Evolutionary conservation across 139 green algal species (phyloP).

Genomic region (Coelastrella sp.): DNA sequence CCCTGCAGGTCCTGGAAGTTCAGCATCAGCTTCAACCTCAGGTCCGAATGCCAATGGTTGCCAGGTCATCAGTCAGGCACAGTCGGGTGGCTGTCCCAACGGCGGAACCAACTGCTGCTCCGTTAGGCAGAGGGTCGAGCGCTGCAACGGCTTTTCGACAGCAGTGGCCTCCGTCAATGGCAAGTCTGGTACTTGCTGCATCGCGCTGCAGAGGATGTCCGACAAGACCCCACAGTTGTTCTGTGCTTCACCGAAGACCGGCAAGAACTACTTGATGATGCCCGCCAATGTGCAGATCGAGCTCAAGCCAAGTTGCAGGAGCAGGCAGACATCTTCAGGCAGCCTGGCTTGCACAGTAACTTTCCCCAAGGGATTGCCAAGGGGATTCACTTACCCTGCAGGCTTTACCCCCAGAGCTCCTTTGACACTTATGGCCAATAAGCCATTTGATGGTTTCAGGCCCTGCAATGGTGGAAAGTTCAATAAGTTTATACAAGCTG

Average conservation of each 20-base stretch:
- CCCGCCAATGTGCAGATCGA: neutral
- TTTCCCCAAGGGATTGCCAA: constrained; percentile 16
- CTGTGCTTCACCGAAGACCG: neutral
- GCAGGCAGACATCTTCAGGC: neutral
- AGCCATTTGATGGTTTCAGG: neutral
- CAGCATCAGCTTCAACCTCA: neutral
- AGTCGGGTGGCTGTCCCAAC: neutral
- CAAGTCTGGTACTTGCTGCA: neutral
- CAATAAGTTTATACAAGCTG: constrained; percentile 7
- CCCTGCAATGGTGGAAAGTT: constrained; percentile 12
- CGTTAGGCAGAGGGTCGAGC: neutral
- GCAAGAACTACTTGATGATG: neutral
- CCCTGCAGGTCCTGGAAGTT: neutral
- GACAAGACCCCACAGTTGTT: neutral
- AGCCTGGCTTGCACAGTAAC: constrained; percentile 29
- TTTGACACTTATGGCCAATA: neutral
- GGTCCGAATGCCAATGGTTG: neutral
- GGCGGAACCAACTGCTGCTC: constrained; percentile 12
- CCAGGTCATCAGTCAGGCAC: constrained; percentile 19
- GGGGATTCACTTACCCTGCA: constrained; percentile 24
- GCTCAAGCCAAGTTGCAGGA: constrained; percentile 15
- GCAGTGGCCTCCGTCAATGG: constrained; percentile 24
- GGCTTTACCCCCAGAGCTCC: neutral
- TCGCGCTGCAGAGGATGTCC: neutral
- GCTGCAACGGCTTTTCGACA: neutral